Evolutionary conservation across 2,329 filamentous ascomycete species (phyloP).

Genomic region (Blastomyces gilchristii): DNA sequence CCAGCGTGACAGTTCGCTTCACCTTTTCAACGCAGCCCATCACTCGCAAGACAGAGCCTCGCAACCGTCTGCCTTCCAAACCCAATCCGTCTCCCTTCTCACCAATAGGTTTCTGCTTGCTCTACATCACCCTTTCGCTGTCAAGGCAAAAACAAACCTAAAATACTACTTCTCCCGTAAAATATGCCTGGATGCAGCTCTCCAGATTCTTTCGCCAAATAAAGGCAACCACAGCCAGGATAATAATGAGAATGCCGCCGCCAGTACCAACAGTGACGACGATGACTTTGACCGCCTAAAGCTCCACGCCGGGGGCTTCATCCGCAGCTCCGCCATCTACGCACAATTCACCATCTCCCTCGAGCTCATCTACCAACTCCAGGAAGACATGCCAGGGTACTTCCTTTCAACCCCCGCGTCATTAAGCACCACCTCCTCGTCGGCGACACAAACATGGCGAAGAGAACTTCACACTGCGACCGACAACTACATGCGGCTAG

Average conservation of each 20-base stretch:
- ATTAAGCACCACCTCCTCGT: neutral
- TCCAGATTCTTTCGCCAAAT: constrained; percentile 7
- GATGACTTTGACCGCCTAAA: constrained; percentile 9
- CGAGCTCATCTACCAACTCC: constrained; percentile 11
- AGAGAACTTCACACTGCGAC: constrained; percentile 8
- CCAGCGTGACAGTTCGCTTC: constrained; percentile 4
- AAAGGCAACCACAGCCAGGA: neutral
- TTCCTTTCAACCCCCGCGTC: neutral
- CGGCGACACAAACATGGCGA: constrained; percentile 6
- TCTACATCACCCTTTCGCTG: constrained; percentile 13
- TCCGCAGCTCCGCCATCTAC: constrained; percentile 10
- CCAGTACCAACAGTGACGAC: neutral
- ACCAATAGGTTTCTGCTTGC: constrained; percentile 12
- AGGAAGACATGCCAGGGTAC: constrained; percentile 8
- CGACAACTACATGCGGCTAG: constrained; percentile 7
- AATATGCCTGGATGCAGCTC: constrained; percentile 8
- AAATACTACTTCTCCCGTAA: constrained; percentile 12
- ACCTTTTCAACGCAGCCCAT: neutral
- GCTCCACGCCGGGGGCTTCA: constrained; percentile 8
- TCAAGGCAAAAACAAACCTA: constrained; percentile 9
- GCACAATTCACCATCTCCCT: constrained; percentile 10
- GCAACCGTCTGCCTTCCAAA: constrained; percentile 8
- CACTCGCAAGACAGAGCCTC: neutral
- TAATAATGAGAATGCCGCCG: neutral
- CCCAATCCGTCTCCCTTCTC: constrained; percentile 10